Evolutionary conservation across 768 basidiomycete species (phyloP).

Genomic region (Mycena galericulata): DNA sequence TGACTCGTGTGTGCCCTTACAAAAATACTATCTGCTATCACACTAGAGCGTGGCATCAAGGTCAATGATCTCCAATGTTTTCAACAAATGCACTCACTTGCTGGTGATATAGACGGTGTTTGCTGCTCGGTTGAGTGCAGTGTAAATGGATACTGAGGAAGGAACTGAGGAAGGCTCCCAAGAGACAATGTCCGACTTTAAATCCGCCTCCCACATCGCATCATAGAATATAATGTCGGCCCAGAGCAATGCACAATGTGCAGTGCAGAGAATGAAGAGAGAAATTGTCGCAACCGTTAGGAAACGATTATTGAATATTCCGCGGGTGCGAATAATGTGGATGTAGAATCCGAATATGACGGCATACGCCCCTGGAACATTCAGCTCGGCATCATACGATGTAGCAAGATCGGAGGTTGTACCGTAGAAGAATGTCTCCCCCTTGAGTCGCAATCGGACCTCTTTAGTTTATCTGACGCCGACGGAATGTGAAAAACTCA

Average conservation of each 20-base stretch:
- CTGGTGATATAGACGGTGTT: conserved; percentile 9
- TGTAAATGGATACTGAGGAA: neutral
- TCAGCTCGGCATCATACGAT: neutral
- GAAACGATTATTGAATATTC: neutral
- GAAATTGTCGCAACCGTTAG: neutral
- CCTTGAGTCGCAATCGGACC: neutral
- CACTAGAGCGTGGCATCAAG: no score
- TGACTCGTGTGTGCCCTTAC: neutral
- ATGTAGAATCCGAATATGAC: conserved; percentile 18
- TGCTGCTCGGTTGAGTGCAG: neutral
- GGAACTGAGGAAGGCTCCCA: neutral
- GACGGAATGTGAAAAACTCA: neutral
- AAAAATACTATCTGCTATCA: conserved; percentile 21
- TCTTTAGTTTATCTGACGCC: neutral
- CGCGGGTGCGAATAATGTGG: conserved; percentile 1
- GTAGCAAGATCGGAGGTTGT: neutral
- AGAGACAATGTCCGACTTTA: no score
- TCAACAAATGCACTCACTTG: conserved; percentile 14
- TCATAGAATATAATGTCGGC: no score
- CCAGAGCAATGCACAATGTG: conserved; percentile 6
- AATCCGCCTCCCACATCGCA: no score
- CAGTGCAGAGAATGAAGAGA: conserved; percentile 14
- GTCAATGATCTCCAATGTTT: neutral
- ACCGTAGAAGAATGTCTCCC: conserved; percentile 11
- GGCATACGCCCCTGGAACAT: conserved; percentile 5